Evolutionary conservation across 2,329 filamentous ascomycete species (phyloP).

Genomic region (Pseudogymnoascus pannorum): DNA sequence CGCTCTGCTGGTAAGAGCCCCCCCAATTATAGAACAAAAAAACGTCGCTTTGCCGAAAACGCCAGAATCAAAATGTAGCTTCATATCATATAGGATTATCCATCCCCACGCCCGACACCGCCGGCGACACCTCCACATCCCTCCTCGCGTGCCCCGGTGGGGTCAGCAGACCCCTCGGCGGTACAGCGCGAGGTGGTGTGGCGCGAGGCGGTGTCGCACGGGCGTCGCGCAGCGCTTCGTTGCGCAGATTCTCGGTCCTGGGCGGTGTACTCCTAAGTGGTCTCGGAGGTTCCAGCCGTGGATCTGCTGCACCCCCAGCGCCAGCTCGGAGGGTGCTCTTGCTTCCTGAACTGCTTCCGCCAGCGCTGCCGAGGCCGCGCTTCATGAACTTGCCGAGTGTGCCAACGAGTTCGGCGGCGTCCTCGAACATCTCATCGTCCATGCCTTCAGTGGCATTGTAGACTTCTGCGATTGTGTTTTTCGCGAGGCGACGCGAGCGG

Average conservation of each 20-base stretch:
- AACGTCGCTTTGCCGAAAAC: not conserved
- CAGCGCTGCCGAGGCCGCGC: conserved; percentile 41
- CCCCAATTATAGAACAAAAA: not conserved
- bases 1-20: not conserved
- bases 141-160: not conserved
- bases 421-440: conserved; percentile 91
- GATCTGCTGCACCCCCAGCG: not conserved
- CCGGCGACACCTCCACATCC: not conserved
- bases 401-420: conserved; percentile 81
- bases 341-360: conserved; percentile 10
- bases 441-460: conserved; percentile 88
- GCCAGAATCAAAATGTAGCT: conserved; percentile 2
- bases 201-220: not conserved
- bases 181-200: not conserved
- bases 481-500: conserved; percentile 67
- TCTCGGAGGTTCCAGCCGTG: not conserved
- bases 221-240: not conserved
- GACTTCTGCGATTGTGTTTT: conserved; percentile 78
- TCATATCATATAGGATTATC: conserved; percentile 23
- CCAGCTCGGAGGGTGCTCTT: not conserved
- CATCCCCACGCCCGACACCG: conserved; percentile 21
- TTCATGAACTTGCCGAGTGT: conserved; percentile 85
- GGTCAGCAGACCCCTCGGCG: not conserved
- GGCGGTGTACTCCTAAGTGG: not conserved
- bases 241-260: not conserved